Conservation (phyloP, 2,329 filamentous ascomycete species). For the Claviceps digitariae region DNA sequence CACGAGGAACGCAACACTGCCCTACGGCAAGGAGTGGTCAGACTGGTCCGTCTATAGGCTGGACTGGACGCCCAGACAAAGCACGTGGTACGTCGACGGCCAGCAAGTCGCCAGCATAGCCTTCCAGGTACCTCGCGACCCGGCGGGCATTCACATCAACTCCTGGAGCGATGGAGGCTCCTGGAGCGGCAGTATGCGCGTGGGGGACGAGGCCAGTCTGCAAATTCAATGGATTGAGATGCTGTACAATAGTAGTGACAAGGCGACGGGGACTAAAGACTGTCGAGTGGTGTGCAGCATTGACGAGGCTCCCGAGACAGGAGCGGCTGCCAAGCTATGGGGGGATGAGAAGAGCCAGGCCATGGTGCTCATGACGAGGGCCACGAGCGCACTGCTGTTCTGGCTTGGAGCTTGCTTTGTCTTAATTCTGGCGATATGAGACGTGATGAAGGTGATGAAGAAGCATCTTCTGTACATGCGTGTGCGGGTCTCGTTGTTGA, state of each 20-base stretch:
- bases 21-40: slow-evolving; percentile 31
- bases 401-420: not conserved
- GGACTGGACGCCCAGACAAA: slow-evolving; percentile 22
- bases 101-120: slow-evolving; percentile 35
- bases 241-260: slow-evolving; percentile 33
- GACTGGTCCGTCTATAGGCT: slow-evolving; percentile 42
- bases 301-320: slow-evolving; percentile 17
- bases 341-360: slow-evolving; percentile 8
- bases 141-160: slow-evolving; percentile 41
- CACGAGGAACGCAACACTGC: slow-evolving; percentile 33
- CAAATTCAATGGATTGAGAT: slow-evolving; percentile 52
- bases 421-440: not conserved
- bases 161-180: slow-evolving; percentile 47
- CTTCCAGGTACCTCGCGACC: slow-evolving; percentile 40
- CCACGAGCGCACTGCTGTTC: not conserved
- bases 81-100: slow-evolving; percentile 43
- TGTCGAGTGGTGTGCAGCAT: slow-evolving; percentile 21
- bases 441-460: not conserved
- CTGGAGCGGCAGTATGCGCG: slow-evolving; percentile 46
- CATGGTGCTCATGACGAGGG: not conserved
- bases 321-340: slow-evolving; percentile 12
- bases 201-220: slow-evolving; percentile 34
- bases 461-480: not conserved
- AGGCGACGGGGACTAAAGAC: not conserved
- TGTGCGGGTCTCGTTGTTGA: not conserved